Evolutionary conservation across 768 basidiomycete genomes (phyloP).

Genomic region (Suillus subluteus): DNA sequence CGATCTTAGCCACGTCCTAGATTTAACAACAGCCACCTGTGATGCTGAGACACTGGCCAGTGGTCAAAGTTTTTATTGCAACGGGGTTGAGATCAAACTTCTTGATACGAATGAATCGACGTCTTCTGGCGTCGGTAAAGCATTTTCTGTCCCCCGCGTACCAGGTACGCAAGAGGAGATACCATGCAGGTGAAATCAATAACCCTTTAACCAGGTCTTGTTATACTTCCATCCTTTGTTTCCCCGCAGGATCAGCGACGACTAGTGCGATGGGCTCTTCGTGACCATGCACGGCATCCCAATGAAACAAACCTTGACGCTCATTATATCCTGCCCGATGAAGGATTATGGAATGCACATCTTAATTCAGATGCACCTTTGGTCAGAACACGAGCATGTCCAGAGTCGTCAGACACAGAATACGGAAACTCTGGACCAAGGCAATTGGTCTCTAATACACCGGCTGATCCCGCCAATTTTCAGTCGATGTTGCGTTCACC

Average conservation of each 20-base stretch:
- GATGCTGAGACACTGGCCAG: constrained; percentile 46
- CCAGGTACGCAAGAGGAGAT: background rate
- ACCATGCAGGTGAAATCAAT: background rate
- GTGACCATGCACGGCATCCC: constrained; percentile 72
- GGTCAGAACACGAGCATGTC: constrained; percentile 40
- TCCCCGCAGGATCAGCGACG: constrained; percentile 62
- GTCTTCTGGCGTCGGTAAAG: constrained; percentile 1
- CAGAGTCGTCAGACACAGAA: constrained; percentile 17
- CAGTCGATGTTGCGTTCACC: constrained; percentile 53
- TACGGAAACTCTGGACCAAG: constrained; percentile 54
- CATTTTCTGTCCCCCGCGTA: constrained; percentile 46
- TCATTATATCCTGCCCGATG: constrained; percentile 76
- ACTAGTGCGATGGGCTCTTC: constrained; percentile 74
- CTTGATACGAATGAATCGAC: background rate
- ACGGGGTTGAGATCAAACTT: constrained; percentile 32
- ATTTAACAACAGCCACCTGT: constrained; percentile 54
- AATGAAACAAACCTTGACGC: constrained; percentile 91
- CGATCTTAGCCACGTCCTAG: constrained; percentile 69
- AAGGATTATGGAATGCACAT: constrained; percentile 79
- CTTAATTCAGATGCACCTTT: constrained; percentile 42
- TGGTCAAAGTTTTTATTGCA: constrained; percentile 49
- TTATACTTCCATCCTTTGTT: constrained; percentile 80
- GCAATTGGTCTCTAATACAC: constrained; percentile 70
- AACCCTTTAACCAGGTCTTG: constrained; percentile 65
- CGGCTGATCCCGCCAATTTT: constrained; percentile 64